Percentiles rank a stretch among this genome's conserved stretches.
These are phyloP conservation scores for Paecilomyces fulvus DNA, from an alignment of 2,329 filamentous ascomycete genomes.

Conservation along the genomic window DNA sequence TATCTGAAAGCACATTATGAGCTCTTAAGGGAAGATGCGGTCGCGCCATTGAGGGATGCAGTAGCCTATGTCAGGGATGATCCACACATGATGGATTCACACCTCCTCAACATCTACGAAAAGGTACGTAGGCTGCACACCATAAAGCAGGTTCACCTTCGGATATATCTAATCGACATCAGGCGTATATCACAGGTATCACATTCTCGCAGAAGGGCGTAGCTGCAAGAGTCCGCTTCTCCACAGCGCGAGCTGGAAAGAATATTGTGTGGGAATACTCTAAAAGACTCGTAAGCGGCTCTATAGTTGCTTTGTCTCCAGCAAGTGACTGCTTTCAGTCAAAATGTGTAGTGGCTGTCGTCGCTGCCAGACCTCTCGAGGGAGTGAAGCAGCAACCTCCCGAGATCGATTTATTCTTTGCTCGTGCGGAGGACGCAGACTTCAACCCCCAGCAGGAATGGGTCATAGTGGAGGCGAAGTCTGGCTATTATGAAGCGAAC, in stretches of 20 bases:
- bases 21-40: slow-evolving; percentile 65
- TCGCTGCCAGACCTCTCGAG: slow-evolving; percentile 60
- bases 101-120: slow-evolving; percentile 58
- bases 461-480: slow-evolving; percentile 69
- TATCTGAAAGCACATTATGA: slow-evolving; percentile 70
- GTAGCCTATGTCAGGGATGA: slow-evolving; percentile 48
- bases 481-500: slow-evolving; percentile 68
- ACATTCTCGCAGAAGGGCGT: slow-evolving; percentile 55
- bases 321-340: slow-evolving; percentile 52
- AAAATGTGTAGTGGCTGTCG: slow-evolving; percentile 59
- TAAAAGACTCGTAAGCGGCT: slow-evolving; percentile 48
- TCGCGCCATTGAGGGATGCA: slow-evolving; percentile 60
- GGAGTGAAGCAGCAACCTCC: slow-evolving; percentile 59
- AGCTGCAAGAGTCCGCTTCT: slow-evolving; percentile 63
- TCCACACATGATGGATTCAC: slow-evolving; percentile 50
- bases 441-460: slow-evolving; percentile 63
- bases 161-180: not conserved
- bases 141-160: not conserved
- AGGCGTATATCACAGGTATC: slow-evolving; percentile 61
- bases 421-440: slow-evolving; percentile 48
- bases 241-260: slow-evolving; percentile 54
- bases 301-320: slow-evolving; percentile 48
- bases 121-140: slow-evolving; percentile 42
- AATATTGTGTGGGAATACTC: slow-evolving; percentile 60
- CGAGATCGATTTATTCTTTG: slow-evolving; percentile 68